phyloP scores from a whole-genome alignment of 192 early-diverging fungal genomes.

The Pilaira anomala region DNA sequence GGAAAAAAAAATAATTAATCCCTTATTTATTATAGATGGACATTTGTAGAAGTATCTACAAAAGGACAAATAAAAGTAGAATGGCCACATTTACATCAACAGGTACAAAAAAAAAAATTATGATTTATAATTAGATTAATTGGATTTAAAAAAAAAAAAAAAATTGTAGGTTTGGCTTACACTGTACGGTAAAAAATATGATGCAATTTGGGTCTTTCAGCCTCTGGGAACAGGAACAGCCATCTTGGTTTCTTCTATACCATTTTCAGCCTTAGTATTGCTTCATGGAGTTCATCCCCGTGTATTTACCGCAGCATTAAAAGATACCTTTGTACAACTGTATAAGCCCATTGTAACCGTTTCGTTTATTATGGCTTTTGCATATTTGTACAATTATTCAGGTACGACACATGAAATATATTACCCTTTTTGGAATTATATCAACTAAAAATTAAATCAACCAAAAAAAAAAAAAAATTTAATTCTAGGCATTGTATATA shows the following conservation, averaged over 20 bases:
- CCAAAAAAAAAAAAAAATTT: neutral
- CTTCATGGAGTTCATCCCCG: constrained; percentile 9
- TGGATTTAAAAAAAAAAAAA: too few species aligned
- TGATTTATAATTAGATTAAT: too few species aligned
- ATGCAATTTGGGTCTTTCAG: constrained; percentile 33
- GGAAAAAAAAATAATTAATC: too few species aligned
- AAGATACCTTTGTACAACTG: constrained; percentile 22
- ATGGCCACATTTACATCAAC: constrained; percentile 28
- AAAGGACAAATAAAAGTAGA: constrained; percentile 27
- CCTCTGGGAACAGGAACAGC: constrained; percentile 35
- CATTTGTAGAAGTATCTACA: constrained; percentile 23
- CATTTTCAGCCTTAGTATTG: constrained; percentile 22
- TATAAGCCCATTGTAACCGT: constrained; percentile 32
- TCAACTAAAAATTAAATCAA: too few species aligned
- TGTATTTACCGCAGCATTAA: constrained; percentile 18
- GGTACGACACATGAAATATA: neutral
- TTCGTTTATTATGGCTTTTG: constrained; percentile 38
- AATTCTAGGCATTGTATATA: constrained; percentile 28
- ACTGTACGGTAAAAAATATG: constrained; percentile 35
- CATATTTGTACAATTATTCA: constrained; percentile 36
- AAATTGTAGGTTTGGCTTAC: constrained; percentile 25
- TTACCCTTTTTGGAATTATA: neutral
- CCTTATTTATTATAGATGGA: constrained; percentile 14
- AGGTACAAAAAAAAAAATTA: neutral
- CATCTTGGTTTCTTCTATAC: constrained; percentile 19